Evolutionary conservation across 345 rosid genomes (phyloP).

Genomic region (Dipteronia dyeriana): DNA sequence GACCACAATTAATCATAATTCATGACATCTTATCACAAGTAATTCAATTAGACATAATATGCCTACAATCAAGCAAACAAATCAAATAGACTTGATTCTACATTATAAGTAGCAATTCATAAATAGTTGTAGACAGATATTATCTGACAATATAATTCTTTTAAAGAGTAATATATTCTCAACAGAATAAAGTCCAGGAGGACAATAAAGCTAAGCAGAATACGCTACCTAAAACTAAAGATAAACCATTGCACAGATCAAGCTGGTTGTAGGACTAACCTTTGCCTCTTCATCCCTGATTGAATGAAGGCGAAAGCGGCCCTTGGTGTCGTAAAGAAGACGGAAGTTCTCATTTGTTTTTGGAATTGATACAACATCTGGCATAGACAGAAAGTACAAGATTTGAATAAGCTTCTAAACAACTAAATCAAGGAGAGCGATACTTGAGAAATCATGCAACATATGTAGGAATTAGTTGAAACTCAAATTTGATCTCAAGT

Average conservation of each 20-base stretch:
- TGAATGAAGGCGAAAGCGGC: slow-evolving; percentile 82
- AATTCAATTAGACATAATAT: too few species aligned
- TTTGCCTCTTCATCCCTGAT: slow-evolving; percentile 81
- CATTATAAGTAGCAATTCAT: too few species aligned
- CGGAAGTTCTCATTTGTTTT: slow-evolving; percentile 90
- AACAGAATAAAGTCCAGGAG: background rate
- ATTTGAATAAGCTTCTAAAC: background rate
- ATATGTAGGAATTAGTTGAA: background rate
- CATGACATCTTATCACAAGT: too few species aligned
- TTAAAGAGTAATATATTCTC: background rate
- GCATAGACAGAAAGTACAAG: background rate
- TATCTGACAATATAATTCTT: background rate
- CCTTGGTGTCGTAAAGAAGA: slow-evolving; percentile 83
- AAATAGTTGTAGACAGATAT: too few species aligned
- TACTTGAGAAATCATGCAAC: background rate
- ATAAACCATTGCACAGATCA: background rate
- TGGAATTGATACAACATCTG: slow-evolving; percentile 86
- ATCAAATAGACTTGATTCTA: too few species aligned
- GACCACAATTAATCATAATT: background rate
- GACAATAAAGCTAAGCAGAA: background rate
- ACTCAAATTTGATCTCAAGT: background rate
- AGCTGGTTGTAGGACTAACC: slow-evolving; percentile 37
- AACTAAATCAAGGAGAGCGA: background rate
- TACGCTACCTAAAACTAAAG: background rate
- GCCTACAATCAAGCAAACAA: too few species aligned